phyloP scores from a whole-genome alignment of 2,329 filamentous ascomycete genomes.

The Stromatinia cepivora region DNA sequence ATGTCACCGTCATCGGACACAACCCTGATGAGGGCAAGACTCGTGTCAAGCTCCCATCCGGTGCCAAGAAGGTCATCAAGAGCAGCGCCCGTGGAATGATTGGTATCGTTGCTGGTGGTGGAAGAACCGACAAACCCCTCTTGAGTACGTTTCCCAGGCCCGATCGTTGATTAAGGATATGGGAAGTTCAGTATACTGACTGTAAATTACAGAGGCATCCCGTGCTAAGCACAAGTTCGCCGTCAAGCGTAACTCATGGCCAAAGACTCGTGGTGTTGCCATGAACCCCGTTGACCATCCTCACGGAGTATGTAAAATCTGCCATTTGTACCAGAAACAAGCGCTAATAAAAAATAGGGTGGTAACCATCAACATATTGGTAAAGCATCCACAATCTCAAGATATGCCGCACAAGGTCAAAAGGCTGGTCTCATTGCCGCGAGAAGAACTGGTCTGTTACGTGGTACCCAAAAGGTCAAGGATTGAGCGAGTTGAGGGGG shows the following conservation, averaged over 20 bases:
- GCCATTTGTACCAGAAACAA: neutral
- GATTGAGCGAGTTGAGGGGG: conserved; percentile 58
- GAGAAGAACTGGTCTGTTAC: conserved; percentile 98
- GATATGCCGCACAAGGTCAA: conserved; percentile 97
- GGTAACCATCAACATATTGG: conserved; percentile 98
- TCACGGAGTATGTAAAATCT: conserved; percentile 64
- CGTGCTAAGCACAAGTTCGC: conserved; percentile 99
- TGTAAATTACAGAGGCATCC: conserved; percentile 74
- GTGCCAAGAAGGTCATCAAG: conserved; percentile 98
- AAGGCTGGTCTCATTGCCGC: conserved; percentile 99
- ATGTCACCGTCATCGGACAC: conserved; percentile 96
- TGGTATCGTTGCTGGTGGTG: conserved; percentile 98
- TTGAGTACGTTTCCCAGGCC: conserved; percentile 64
- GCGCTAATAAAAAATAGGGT: conserved; percentile 51
- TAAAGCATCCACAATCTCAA: conserved; percentile 99
- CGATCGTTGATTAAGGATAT: neutral
- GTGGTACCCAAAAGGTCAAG: conserved; percentile 99
- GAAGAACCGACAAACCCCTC: conserved; percentile 99
- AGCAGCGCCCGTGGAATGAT: conserved; percentile 96
- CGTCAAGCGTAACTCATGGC: conserved; percentile 99
- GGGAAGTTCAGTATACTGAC: conserved; percentile 44
- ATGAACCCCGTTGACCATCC: conserved; percentile 99
- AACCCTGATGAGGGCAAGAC: conserved; percentile 99
- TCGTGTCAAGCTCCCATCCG: conserved; percentile 97
- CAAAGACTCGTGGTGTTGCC: conserved; percentile 99